A percentile compares a stretch with the other conserved stretches of the same genome.
Conservation (phyloP, 1,139 yeast genomes). For the Geotrichum restrictum region DNA sequence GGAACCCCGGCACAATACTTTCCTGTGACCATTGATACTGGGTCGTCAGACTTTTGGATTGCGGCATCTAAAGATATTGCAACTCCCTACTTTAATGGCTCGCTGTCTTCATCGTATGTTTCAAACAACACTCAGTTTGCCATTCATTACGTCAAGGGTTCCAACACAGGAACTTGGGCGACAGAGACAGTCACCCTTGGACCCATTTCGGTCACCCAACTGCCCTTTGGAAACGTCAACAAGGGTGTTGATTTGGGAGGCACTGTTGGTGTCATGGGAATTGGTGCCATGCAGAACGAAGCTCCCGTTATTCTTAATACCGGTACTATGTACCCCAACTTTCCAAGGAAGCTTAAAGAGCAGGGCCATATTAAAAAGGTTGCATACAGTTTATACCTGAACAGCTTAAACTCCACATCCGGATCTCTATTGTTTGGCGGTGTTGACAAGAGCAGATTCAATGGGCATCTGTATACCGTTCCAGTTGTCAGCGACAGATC, state of each 20-base stretch:
- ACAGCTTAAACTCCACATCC: conserved; percentile 39
- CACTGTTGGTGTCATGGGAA: conserved; percentile 19
- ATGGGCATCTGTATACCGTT: conserved; percentile 43
- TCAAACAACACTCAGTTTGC: conserved; percentile 11
- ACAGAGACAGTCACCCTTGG: conserved; percentile 13
- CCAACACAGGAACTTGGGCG: conserved; percentile 19
- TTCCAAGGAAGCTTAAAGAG: conserved; percentile 47
- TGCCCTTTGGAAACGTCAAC: conserved; percentile 17
- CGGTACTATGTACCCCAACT: conserved; percentile 37
- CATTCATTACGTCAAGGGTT: conserved; percentile 19
- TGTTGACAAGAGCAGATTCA: conserved; percentile 50
- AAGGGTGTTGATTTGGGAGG: conserved; percentile 14
- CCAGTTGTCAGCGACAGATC: conserved; percentile 25
- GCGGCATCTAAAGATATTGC: conserved; percentile 27
- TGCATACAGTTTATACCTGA: conserved; percentile 53
- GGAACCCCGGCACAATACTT: conserved; percentile 40
- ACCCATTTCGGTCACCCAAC: conserved; percentile 1
- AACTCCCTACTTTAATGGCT: conserved; percentile 6
- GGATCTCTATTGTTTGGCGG: conserved; percentile 59
- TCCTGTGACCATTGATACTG: conserved; percentile 42
- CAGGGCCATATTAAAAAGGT: conserved; percentile 46
- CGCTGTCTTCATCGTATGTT: conserved; percentile 1
- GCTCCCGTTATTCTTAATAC: conserved; percentile 12
- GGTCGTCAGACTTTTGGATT: conserved; percentile 45
- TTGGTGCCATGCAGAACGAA: conserved; percentile 16